Percentiles rank a stretch among this genome's conserved stretches.
Conservation (phyloP, 352 stramenopile genomes). For the Pythium rishiriense region DNA sequence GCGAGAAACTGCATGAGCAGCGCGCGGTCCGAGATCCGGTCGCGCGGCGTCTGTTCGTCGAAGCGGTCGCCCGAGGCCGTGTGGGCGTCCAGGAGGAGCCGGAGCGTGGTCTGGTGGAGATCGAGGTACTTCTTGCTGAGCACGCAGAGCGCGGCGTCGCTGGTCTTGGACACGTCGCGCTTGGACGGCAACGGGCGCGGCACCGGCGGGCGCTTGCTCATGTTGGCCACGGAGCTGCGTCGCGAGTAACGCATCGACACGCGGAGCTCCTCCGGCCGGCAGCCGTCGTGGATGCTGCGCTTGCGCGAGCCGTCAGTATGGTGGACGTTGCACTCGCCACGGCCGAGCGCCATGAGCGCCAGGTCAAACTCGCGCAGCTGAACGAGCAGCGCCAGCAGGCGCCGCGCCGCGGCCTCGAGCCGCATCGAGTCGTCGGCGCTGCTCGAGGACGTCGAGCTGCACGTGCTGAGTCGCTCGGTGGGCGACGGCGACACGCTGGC, state of each 20-base stretch:
- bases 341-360: constrained; percentile 47
- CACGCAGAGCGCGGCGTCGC: constrained; percentile 41
- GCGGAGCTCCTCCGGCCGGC: constrained; percentile 12
- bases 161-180: constrained; percentile 24
- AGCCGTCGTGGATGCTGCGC: constrained; percentile 20
- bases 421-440: constrained; percentile 32
- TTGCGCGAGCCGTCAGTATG: constrained; percentile 23
- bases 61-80: constrained; percentile 27
- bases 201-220: constrained; percentile 7
- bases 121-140: constrained; percentile 54
- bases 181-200: constrained; percentile 23
- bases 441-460: constrained; percentile 16
- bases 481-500: constrained; percentile 6
- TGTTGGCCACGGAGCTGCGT: constrained; percentile 24
- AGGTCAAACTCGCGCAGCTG: constrained; percentile 59
- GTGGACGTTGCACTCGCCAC: constrained; percentile 53
- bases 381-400: constrained; percentile 43
- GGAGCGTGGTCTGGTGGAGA: constrained; percentile 65
- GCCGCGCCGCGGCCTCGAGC: constrained; percentile 38
- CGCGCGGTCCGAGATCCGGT: constrained; percentile 15
- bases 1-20: constrained; percentile 49
- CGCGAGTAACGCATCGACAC: constrained; percentile 29
- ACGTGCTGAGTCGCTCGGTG: constrained; percentile 16
- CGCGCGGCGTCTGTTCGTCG: constrained; percentile 10
- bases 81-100: constrained; percentile 42